A percentile compares a stretch with the other conserved stretches of the same genome.
Conservation (phyloP, 768 basidiomycete species). For the Kwoniella dejecticola region DNA sequence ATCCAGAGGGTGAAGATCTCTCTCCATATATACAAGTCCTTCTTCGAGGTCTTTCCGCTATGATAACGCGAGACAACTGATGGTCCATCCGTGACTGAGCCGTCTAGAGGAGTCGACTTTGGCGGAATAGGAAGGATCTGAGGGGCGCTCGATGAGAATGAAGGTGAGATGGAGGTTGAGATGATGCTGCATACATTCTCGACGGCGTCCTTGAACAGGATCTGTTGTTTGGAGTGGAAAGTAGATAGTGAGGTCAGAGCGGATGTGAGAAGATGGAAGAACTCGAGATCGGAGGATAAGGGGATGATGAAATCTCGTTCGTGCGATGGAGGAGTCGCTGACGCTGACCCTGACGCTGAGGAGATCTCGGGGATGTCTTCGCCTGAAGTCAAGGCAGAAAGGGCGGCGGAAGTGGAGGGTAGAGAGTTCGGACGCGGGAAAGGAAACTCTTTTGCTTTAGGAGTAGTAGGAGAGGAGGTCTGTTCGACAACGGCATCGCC, state of each 20-base stretch:
- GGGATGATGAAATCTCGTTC: constrained; percentile 70
- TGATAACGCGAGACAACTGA: not conserved
- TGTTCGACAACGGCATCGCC: constrained; percentile 22
- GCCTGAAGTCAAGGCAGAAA: not conserved
- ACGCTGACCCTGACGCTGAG: no score
- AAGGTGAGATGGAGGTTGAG: constrained; percentile 49
- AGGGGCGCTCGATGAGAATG: not conserved
- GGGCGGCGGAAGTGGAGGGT: not conserved
- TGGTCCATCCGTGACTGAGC: not conserved
- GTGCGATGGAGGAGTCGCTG: constrained; percentile 42
- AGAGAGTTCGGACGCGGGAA: not conserved
- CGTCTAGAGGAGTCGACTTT: constrained; percentile 24
- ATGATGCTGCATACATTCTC: constrained; percentile 59
- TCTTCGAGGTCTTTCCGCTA: constrained; percentile 30
- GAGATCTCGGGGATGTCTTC: constrained; percentile 13
- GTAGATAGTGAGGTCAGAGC: constrained; percentile 62
- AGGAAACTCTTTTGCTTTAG: constrained; percentile 3
- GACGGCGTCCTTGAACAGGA: constrained; percentile 60
- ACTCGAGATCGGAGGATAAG: constrained; percentile 74
- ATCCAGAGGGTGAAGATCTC: constrained; percentile 85
- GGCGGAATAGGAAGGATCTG: constrained; percentile 27
- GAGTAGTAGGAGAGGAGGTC: not conserved
- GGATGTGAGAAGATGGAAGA: constrained; percentile 71
- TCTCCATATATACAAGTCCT: constrained; percentile 84
- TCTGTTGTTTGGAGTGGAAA: constrained; percentile 60